Evolutionary conservation across 306 rosid species (phyloP).

Genomic region (Sicyos baderoa): DNA sequence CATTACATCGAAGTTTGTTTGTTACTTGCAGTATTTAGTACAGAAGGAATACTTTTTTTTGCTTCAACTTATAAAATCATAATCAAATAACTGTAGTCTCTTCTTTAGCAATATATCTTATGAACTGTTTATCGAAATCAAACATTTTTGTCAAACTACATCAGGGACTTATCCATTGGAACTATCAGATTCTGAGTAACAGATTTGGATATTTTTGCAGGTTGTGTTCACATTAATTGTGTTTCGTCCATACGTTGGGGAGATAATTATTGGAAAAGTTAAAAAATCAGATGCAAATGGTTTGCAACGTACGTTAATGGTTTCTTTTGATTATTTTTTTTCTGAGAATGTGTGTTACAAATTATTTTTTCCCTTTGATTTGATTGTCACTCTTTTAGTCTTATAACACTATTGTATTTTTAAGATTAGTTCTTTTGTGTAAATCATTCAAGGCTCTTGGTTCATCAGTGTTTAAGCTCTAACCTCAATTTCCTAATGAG

Average conservation of each 20-base stretch:
- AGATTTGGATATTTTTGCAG: constrained; percentile 30
- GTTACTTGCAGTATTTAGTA: neutral
- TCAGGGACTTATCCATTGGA: neutral
- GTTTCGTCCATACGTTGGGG: constrained; percentile 75
- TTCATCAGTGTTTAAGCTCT: neutral
- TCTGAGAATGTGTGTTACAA: neutral
- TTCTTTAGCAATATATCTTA: neutral
- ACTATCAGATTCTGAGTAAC: neutral
- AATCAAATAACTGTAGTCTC: neutral
- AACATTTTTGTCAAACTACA: neutral
- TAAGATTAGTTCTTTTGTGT: neutral
- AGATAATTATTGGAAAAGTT: constrained; percentile 54
- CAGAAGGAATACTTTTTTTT: neutral
- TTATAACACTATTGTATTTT: neutral
- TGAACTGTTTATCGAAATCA: neutral
- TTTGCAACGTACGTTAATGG: constrained; percentile 25
- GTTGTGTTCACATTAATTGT: constrained; percentile 51
- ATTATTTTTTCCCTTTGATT: constrained; percentile 12
- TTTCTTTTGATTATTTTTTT: neutral
- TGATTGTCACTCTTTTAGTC: neutral
- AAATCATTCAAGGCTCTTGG: neutral
- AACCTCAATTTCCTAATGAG: neutral
- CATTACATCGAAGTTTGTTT: constrained; percentile 5
- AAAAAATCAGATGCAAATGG: constrained; percentile 38
- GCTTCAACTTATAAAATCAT: neutral